Evolutionary conservation across 306 rosid genomes (phyloP), one percentile per base, ranked within the genome.

Genomic region (Ziziphus jujuba): DNA sequence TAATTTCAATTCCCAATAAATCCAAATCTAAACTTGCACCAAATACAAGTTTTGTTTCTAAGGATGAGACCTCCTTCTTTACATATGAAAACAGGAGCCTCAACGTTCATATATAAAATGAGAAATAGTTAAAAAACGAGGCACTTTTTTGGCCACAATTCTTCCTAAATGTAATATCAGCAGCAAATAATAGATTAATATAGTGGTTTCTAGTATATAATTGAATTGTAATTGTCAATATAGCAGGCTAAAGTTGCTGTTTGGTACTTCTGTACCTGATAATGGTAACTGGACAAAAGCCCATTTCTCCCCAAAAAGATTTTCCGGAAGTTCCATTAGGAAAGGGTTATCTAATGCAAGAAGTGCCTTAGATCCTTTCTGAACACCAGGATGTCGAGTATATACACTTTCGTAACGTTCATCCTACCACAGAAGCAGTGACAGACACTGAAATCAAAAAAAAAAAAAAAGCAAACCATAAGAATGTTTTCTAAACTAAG

Each of bases 1-100:
- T 97, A 7, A 90, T 83, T 75, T 93, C 96, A 66, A 93, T 87
- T 44, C 97, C 95, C 81, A 93, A 69, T 36, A 93, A 76, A 79
- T 93, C 99, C 87, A 93, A 79, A 83, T 93, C 99, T 33, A 93
- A 84, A 67, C 95, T 86, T 10, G 97, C 87, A 43, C 99, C 99
- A 54, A 81, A 86, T 45, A 85, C 72, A 23, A 79, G 71, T 45
- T 35, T 81, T 63, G 70, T 59, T 69, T 78, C 85, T 14, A 91
- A 77, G 55, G 89, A 76, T 17, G 84, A 69, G 61, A 85, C 69
- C 81, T 93, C 99, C 74, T 85, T 91, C 53, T 86, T 84, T 67
- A 93, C 91, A 80, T 81, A 97, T 93, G 81, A 66, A 72, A 19
- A 34, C 24, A 57, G n/a, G 12, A 44, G 6, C 22, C 2, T 17